Conservation (phyloP, 2,329 filamentous ascomycete genomes). For the Didymella sp. region DNA sequence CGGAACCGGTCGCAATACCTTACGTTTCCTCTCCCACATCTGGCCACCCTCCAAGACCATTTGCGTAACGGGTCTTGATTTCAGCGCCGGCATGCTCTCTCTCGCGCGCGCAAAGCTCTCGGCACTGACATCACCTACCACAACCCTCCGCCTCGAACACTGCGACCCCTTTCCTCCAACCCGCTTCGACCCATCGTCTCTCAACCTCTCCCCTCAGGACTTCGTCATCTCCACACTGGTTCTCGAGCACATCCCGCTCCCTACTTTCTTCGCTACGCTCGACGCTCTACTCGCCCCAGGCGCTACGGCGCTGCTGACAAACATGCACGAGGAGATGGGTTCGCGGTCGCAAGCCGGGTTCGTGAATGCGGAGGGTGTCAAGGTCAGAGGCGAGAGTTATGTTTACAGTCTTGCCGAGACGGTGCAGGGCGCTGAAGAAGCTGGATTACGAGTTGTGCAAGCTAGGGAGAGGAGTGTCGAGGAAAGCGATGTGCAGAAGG, state of each 20-base stretch:
- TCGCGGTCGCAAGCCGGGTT: conserved; percentile 67
- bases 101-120: conserved; percentile 55
- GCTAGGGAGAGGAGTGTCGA: conserved; percentile 41
- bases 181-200: conserved; percentile 5
- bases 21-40: conserved; percentile 55
- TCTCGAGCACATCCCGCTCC: conserved; percentile 67
- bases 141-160: conserved; percentile 26
- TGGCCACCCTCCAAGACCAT: conserved; percentile 32
- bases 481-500: conserved; percentile 39
- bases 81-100: conserved; percentile 64
- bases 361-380: conserved; percentile 58
- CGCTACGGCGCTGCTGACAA: conserved; percentile 66
- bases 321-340: conserved; percentile 73
- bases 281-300: conserved; percentile 52
- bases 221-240: conserved; percentile 68
- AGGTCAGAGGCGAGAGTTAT: conserved; percentile 67
- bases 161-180: conserved; percentile 40
- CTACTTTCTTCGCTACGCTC: conserved; percentile 58
- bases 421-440: conserved; percentile 54
- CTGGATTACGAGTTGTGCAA: conserved; percentile 42
- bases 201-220: conserved; percentile 42
- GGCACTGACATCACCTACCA: not conserved
- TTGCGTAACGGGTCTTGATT: conserved; percentile 62
- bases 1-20: conserved; percentile 69
- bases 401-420: conserved; percentile 62